Evolutionary conservation across 23 red algal species (phyloP).

Genomic region (Cyanidium caldarium): DNA sequence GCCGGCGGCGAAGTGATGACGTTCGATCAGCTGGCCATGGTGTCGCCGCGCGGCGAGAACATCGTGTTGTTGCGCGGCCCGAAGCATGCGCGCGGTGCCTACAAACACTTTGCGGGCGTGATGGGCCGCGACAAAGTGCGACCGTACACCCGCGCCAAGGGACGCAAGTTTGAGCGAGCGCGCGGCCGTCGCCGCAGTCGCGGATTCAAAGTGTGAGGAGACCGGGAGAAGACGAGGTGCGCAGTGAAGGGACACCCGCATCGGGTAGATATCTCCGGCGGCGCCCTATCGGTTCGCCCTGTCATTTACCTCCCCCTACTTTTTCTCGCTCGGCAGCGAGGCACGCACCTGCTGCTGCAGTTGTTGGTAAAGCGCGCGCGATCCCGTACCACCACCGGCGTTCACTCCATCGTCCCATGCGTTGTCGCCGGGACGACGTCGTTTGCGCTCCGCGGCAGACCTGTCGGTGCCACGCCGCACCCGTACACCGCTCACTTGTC

Average conservation of each 20-base stretch:
- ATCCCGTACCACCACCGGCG: not conserved
- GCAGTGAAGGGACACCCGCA: no score
- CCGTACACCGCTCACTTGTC: no score
- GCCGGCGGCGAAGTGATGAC: conserved; percentile 84
- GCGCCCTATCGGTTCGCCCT: no score
- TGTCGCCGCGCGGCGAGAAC: conserved; percentile 50
- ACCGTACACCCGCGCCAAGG: conserved; percentile 83
- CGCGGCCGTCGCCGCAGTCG: conserved; percentile 76
- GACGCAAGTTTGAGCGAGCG: conserved; percentile 86
- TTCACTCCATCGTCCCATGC: not conserved
- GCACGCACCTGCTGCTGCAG: not conserved
- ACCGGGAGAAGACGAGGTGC: no score
- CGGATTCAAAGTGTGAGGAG: conserved; percentile 77
- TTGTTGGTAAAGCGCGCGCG: not conserved
- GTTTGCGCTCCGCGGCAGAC: no score
- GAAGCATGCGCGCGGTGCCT: conserved; percentile 70
- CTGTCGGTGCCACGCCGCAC: no score
- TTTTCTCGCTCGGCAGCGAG: not conserved
- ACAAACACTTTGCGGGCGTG: conserved; percentile 85
- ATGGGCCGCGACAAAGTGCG: conserved; percentile 72
- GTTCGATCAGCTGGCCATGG: conserved; percentile 80
- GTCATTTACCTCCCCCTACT: no score
- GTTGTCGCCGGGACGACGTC: no score
- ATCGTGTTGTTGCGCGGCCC: conserved; percentile 63
- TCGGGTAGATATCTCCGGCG: no score